A percentile compares a stretch with the other conserved stretches of the same genome.
Evolutionary conservation across 768 basidiomycete species (phyloP).

Genomic region (Leccinum arenicola): DNA sequence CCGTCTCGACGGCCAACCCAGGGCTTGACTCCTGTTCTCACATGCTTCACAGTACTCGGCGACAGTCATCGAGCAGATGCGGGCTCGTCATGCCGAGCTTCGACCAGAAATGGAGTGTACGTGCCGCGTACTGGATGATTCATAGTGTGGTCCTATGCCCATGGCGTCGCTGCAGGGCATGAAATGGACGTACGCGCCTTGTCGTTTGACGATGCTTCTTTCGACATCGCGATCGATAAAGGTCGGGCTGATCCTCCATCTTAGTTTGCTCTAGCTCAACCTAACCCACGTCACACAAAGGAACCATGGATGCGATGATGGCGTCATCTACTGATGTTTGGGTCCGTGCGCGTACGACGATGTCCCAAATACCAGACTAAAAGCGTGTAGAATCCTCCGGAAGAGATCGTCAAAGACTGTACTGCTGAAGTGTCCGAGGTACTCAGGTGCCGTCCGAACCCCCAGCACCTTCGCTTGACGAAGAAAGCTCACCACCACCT

Average conservation of each 20-base stretch:
- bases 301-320: slow-evolving; percentile 92
- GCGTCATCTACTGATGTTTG: slow-evolving; percentile 79
- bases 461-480: background rate
- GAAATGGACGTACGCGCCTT: slow-evolving; percentile 82
- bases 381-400: slow-evolving; percentile 61
- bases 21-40: background rate
- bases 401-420: slow-evolving; percentile 67
- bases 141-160: background rate
- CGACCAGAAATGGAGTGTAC: slow-evolving; percentile 74
- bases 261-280: background rate
- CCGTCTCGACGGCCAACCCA: slow-evolving; percentile 16
- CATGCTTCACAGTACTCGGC: slow-evolving; percentile 59
- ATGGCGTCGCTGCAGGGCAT: slow-evolving; percentile 49
- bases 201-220: slow-evolving; percentile 50
- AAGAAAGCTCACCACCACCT: background rate
- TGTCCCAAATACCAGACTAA: background rate
- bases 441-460: slow-evolving; percentile 44
- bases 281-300: slow-evolving; percentile 24
- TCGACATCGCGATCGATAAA: slow-evolving; percentile 87
- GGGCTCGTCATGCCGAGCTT: slow-evolving; percentile 41
- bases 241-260: slow-evolving; percentile 32
- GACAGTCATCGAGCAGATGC: slow-evolving; percentile 75
- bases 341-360: slow-evolving; percentile 40
- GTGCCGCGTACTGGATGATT: slow-evolving; percentile 8
- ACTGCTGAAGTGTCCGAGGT: slow-evolving; percentile 76